Evolutionary conservation across 345 rosid genomes (phyloP).

Genomic region (Gossypium stocksii): DNA sequence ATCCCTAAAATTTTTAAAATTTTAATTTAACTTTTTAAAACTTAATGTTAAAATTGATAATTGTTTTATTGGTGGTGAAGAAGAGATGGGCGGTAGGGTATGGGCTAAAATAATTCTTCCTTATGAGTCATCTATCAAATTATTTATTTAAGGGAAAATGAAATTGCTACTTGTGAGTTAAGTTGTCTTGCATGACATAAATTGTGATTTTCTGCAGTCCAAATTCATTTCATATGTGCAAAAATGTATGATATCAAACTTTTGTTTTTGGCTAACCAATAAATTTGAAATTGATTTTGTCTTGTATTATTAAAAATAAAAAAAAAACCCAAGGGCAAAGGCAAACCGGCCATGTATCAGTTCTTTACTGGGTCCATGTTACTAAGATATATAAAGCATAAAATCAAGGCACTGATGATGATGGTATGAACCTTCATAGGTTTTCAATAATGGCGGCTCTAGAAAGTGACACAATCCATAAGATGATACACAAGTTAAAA

Average conservation of each 20-base stretch:
- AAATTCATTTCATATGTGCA: background rate
- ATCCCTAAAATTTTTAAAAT: no score
- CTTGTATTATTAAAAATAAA: background rate
- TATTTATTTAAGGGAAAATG: no score
- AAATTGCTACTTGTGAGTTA: background rate
- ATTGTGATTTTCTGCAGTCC: background rate
- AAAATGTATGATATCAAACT: no score
- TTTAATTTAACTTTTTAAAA: no score
- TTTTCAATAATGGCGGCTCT: slow-evolving; percentile 1
- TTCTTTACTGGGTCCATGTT: no score
- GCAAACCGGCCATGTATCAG: background rate
- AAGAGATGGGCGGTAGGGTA: no score
- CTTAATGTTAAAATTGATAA: no score
- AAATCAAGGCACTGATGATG: background rate
- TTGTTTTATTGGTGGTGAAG: no score
- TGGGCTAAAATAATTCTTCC: no score
- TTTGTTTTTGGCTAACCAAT: no score
- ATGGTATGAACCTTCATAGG: background rate
- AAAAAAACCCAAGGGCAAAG: background rate
- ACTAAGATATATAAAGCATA: background rate
- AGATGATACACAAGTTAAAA: background rate
- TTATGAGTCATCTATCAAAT: no score
- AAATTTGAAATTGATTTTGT: background rate
- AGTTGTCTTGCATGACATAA: background rate
- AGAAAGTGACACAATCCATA: background rate